Evolutionary conservation across 306 rosid species (phyloP).

Genomic region (Quercus variabilis): DNA sequence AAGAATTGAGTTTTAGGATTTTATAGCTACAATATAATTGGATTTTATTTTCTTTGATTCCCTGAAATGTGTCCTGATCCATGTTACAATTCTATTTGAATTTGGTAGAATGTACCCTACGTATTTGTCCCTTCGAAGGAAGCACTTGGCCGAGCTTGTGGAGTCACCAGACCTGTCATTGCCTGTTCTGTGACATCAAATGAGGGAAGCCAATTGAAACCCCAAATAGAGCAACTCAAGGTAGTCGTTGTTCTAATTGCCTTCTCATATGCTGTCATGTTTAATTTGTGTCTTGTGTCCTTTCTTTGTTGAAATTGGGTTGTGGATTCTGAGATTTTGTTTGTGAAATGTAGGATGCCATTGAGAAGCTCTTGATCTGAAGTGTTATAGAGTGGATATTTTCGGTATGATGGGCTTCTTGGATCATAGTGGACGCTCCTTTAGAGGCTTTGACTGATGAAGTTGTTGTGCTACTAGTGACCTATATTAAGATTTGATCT

Average conservation of each 20-base stretch:
- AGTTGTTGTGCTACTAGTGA: slow-evolving; percentile 40
- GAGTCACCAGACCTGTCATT: slow-evolving; percentile 86
- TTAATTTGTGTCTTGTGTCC: neutral
- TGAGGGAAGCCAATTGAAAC: slow-evolving; percentile 91
- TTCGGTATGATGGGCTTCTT: slow-evolving; percentile 85
- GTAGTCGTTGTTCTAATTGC: slow-evolving; percentile 28
- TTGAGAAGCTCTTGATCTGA: slow-evolving; percentile 89
- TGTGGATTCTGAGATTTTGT: slow-evolving; percentile 9
- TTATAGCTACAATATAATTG: neutral
- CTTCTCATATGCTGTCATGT: neutral
- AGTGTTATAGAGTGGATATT: slow-evolving; percentile 12
- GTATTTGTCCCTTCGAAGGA: slow-evolving; percentile 89
- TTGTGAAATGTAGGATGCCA: slow-evolving; percentile 66
- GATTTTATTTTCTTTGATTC: neutral
- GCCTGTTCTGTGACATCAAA: slow-evolving; percentile 87
- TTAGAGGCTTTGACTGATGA: slow-evolving; percentile 86
- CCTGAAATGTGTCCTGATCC: neutral
- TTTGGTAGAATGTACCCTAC: slow-evolving; percentile 74
- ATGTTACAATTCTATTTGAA: slow-evolving; percentile 1
- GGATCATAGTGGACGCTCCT: slow-evolving; percentile 43
- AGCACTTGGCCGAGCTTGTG: slow-evolving; percentile 95
- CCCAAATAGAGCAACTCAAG: slow-evolving; percentile 85
- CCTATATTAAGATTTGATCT: slow-evolving; percentile 15
- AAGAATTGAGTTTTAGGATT: neutral
- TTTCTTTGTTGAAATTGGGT: neutral